Base-by-base conservation (phyloP, 2,329 filamentous ascomycete species). In the Xylariales sp. region DNA sequence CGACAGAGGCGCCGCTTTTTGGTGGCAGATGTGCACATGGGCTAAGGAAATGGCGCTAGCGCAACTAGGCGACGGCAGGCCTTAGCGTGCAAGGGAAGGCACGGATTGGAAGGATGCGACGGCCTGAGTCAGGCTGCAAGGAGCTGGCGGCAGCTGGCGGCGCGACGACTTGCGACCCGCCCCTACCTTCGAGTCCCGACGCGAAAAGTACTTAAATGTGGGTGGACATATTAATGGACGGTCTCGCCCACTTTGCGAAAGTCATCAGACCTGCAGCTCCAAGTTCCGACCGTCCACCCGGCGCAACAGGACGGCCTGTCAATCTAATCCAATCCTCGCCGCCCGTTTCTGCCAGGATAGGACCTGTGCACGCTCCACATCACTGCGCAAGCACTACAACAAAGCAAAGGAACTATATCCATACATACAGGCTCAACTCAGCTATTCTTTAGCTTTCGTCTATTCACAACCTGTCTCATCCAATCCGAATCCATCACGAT, bases 221-320 rank as follows among this genome's bases (percentile, higher is more conserved):
- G 35, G 38, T 42, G 43, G 43, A 43, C 43, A 40, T 45, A 45
- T 45, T 45, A 45, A 41, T 43, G 43, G 40, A 33, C 43, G 33
- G 37, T 36, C 35, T 41, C 40, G 43, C 43, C 43, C 43, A 45
- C 43, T 45, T 45, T 38, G 40, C 40, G 37, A 45, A 42, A 42
- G 40, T 42, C 40, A 39, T 42, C 42, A 44, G 40, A 44, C 42
- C 43, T 43, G 40, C 43, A 42, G 42, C 41, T 32, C 33, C n/a
- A n/a, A n/a, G 38, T 30, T 30, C 14, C 41, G 32, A 33, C 38
- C 34, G 30, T 27, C 36, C 31, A 15, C 31, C 28, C 30, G 27
- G 33, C 27, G 21, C 27, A 17, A 25, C 23, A 8, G 14, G 10
- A 7, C 11, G 10, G 15, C 40, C 40, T 21, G 35, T 23, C 29